Conservation (phyloP, 2,329 filamentous ascomycete species). For the Trichophyton schoenleinii region DNA sequence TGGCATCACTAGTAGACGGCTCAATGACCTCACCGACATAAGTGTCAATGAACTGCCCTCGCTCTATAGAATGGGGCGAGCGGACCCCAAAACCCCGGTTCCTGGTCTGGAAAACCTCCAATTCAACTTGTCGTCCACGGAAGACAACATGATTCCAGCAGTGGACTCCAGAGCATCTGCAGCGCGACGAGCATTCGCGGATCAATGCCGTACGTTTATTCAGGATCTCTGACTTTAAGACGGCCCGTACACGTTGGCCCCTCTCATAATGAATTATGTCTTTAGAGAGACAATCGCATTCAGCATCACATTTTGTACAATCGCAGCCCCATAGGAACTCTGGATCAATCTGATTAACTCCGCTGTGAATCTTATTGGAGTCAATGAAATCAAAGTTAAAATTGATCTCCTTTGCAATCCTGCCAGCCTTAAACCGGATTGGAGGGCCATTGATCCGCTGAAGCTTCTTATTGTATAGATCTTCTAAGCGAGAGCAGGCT, state of each 20-base stretch:
- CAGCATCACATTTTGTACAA: constrained; percentile 21
- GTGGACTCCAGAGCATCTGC: constrained; percentile 19
- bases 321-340: constrained; percentile 25
- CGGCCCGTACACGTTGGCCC: constrained; percentile 13
- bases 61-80: constrained; percentile 25
- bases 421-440: constrained; percentile 16
- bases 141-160: constrained; percentile 35
- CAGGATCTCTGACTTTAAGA: constrained; percentile 23
- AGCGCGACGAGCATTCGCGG: constrained; percentile 30
- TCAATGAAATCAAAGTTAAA: constrained; percentile 31
- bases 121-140: constrained; percentile 26
- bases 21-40: constrained; percentile 37
- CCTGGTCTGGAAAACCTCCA: constrained; percentile 34
- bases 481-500: background rate
- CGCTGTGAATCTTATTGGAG: constrained; percentile 24
- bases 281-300: constrained; percentile 22
- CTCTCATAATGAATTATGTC: constrained; percentile 22
- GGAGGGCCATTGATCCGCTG: constrained; percentile 19
- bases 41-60: constrained; percentile 35
- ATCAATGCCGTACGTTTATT: constrained; percentile 24
- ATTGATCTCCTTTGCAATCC: constrained; percentile 14
- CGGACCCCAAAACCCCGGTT: constrained; percentile 32
- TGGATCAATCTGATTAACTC: constrained; percentile 18
- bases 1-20: constrained; percentile 23
- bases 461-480: constrained; percentile 18